Evolutionary conservation across 257 asterid species (phyloP), one percentile per base, ranked within the genome.

Genomic region (Solanum bulbocastanum): DNA sequence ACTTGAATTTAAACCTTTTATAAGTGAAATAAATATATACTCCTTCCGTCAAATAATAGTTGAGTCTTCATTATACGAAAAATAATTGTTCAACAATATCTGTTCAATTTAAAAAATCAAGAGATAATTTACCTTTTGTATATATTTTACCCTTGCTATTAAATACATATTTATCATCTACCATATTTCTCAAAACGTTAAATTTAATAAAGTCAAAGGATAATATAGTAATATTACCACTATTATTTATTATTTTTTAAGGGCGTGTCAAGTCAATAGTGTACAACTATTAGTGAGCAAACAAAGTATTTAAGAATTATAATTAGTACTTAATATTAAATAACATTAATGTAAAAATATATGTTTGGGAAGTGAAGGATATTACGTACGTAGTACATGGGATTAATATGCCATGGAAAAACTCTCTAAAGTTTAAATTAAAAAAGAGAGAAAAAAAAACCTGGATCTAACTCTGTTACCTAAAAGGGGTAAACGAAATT

Each of bases 231-330:
- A 46, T 46, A 46, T 46, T 46, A 46, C 0, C 7, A 1, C 56
- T 46, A 46, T 46, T 46, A 46, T 46, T 46, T 46, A 46, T 46
- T 46, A 0, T 14, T 46, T 46, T 1, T 46, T 46, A 46, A 44
- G 6, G 0, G 14, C 4, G 0, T 46, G 20, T 14, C 20, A 46
- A 46, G 5, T 46, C 0, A 46, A 46, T 5, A 14, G 6, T 13
- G 20, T 2, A 46, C 1, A 46, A 52, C 0, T 52, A 18, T 52
- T 52, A 18, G 6, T 52, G 6, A 23, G 18, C 0, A 52, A 52
- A 16, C 0, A 46, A 0, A 0, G 0, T 18, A 52, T 52, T 18
- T 18, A 52, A 6, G 3, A 18, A 52, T 16, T 52, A 52, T 52
- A 52, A 18, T 52, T 52, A 18, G 4, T 52, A 52, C n/a, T 49